Evolutionary conservation across 306 rosid genomes (phyloP).

Genomic region (Citrullus colocynthis): DNA sequence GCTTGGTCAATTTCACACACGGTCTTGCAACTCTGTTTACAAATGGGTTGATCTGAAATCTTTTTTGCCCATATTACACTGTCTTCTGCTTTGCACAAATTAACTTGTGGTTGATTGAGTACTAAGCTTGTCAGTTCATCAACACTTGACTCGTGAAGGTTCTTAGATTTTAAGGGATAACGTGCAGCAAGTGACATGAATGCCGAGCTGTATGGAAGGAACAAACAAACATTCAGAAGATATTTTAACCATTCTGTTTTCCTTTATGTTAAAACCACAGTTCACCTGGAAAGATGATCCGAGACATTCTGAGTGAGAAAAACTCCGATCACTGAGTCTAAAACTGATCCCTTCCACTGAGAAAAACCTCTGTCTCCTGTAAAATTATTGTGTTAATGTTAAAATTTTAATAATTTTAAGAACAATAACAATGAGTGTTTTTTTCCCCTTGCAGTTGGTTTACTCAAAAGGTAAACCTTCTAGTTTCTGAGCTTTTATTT

Average conservation of each 20-base stretch:
- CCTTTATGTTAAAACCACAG: background rate
- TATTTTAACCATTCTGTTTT: background rate
- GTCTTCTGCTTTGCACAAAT: background rate
- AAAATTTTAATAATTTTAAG: background rate
- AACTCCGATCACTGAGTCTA: conserved; percentile 44
- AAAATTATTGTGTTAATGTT: background rate
- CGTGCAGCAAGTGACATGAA: conserved; percentile 49
- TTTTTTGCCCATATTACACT: background rate
- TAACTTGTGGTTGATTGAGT: background rate
- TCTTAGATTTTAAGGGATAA: conserved; percentile 20
- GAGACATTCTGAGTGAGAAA: conserved; percentile 47
- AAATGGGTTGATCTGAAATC: background rate
- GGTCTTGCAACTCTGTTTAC: background rate
- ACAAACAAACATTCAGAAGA: background rate
- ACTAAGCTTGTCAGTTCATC: background rate
- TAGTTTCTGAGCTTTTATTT: background rate
- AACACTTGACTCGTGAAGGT: background rate
- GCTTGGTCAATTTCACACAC: background rate
- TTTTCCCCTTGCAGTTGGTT: background rate
- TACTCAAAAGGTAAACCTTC: background rate
- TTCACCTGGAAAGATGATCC: conserved; percentile 45
- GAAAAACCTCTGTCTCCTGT: conserved; percentile 38
- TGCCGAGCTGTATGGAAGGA: conserved; percentile 36
- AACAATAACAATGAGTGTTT: background rate
- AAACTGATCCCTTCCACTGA: conserved; percentile 40